A percentile compares a stretch with the other conserved stretches of the same genome.
These are phyloP conservation scores for Candida vartiovaarae DNA, from an alignment of 805 yeast genomes.

Conservation along the genomic window DNA sequence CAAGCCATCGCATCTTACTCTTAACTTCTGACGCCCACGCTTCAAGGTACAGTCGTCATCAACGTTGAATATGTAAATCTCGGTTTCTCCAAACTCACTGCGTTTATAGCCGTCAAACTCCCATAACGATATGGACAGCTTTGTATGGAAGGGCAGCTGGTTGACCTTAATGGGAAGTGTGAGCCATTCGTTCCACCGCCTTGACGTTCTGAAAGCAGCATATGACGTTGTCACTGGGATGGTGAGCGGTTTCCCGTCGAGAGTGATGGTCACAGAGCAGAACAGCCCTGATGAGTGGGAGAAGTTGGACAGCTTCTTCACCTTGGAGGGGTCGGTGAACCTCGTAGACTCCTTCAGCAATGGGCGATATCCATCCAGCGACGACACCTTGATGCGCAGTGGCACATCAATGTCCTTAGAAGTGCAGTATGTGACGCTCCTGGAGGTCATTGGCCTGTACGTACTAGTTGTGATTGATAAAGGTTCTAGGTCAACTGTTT, in stretches of 20 bases:
- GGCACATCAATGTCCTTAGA: constrained; percentile 49
- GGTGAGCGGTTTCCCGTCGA: constrained; percentile 40
- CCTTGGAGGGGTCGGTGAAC: constrained; percentile 39
- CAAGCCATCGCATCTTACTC: constrained; percentile 25
- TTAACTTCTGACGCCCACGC: constrained; percentile 62
- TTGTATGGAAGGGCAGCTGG: constrained; percentile 61
- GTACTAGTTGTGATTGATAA: too few species aligned
- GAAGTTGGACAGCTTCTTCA: constrained; percentile 34
- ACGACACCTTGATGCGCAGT: constrained; percentile 40
- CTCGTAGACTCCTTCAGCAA: constrained; percentile 38
- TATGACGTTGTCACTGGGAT: constrained; percentile 44
- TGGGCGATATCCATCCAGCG: constrained; percentile 38
- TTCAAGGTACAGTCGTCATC: constrained; percentile 52
- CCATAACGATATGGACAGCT: constrained; percentile 55
- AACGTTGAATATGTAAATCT: constrained; percentile 50
- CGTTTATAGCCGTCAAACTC: constrained; percentile 54
- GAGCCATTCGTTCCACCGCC: constrained; percentile 68
- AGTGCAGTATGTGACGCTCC: constrained; percentile 46
- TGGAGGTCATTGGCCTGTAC: constrained; percentile 18
- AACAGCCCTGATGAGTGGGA: constrained; percentile 29
- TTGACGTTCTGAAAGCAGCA: constrained; percentile 36
- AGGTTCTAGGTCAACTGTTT: too few species aligned
- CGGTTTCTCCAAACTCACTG: constrained; percentile 53
- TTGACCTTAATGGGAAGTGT: constrained; percentile 63
- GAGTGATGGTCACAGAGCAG: constrained; percentile 39